Evolutionary conservation across 2,329 filamentous ascomycete species (phyloP).

Genomic region (Xylaria sp.): DNA sequence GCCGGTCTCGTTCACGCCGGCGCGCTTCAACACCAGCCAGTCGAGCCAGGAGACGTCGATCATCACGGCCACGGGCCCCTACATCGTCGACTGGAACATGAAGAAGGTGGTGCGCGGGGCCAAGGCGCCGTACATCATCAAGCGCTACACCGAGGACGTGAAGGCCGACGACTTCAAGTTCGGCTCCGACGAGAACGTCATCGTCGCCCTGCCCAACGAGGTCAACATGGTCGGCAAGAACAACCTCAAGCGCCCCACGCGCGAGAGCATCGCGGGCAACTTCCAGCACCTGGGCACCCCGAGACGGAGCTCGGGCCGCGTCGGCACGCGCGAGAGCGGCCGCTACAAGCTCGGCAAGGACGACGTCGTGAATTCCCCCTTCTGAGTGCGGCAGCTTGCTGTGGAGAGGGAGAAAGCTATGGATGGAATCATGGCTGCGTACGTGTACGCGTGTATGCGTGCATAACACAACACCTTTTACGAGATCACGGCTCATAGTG

Average conservation of each 20-base stretch:
- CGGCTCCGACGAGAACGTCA: slow-evolving; percentile 95
- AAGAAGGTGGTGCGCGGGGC: slow-evolving; percentile 82
- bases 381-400: slow-evolving; percentile 39
- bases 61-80: slow-evolving; percentile 93
- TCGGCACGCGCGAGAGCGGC: slow-evolving; percentile 57
- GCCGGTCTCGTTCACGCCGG: slow-evolving; percentile 83
- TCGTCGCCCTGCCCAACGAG: slow-evolving; percentile 94
- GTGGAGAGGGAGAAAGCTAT: background rate
- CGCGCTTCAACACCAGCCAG: slow-evolving; percentile 89
- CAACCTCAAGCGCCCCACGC: slow-evolving; percentile 81
- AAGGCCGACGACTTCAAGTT: slow-evolving; percentile 99
- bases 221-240: slow-evolving; percentile 96
- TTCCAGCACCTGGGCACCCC: slow-evolving; percentile 51
- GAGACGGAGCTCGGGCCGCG: slow-evolving; percentile 53
- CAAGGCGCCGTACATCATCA: slow-evolving; percentile 93
- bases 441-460: slow-evolving; percentile 6
- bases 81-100: slow-evolving; percentile 94
- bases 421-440: background rate
- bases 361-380: slow-evolving; percentile 78
- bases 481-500: slow-evolving; percentile 18
- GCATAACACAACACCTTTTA: slow-evolving; percentile 4
- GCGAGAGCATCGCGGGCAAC: slow-evolving; percentile 84
- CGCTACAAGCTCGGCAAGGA: slow-evolving; percentile 76
- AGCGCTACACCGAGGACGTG: slow-evolving; percentile 92
- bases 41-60: slow-evolving; percentile 86